Percentiles rank a stretch among this genome's conserved stretches.
Conservation (phyloP, 768 basidiomycete genomes). For the Podaxis sp. region DNA sequence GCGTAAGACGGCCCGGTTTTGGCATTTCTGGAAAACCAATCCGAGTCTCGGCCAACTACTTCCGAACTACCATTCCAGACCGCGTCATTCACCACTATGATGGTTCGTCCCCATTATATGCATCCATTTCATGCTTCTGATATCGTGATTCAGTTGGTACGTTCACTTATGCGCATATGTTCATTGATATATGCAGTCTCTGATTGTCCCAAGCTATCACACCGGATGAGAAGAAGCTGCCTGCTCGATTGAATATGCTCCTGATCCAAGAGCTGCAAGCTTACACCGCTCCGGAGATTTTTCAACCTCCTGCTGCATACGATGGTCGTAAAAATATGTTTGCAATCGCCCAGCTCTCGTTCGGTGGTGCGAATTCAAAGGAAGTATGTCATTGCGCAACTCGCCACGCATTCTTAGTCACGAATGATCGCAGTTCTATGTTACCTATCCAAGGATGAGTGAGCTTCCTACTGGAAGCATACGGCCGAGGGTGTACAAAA, state of each 20-base stretch:
- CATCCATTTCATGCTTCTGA: background rate
- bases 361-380: constrained; percentile 47
- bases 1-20: constrained; percentile 56
- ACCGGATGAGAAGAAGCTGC: constrained; percentile 20
- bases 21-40: constrained; percentile 34
- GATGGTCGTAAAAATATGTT: constrained; percentile 80
- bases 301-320: constrained; percentile 64
- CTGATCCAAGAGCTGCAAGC: constrained; percentile 59
- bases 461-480: constrained; percentile 25
- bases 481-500: constrained; percentile 64
- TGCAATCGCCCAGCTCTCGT: constrained; percentile 48
- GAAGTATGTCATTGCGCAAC: constrained; percentile 35
- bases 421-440: constrained; percentile 49
- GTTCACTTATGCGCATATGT: background rate
- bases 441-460: constrained; percentile 38
- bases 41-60: constrained; percentile 40
- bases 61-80: constrained; percentile 44
- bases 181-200: background rate
- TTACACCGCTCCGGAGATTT: constrained; percentile 49
- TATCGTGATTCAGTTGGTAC: constrained; percentile 22
- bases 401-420: background rate
- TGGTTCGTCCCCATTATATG: constrained; percentile 18
- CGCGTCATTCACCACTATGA: constrained; percentile 70
- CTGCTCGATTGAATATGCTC: constrained; percentile 50
- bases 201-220: constrained; percentile 17